Base-by-base conservation (phyloP, 306 rosid species). In the Corylus heterophylla region DNA sequence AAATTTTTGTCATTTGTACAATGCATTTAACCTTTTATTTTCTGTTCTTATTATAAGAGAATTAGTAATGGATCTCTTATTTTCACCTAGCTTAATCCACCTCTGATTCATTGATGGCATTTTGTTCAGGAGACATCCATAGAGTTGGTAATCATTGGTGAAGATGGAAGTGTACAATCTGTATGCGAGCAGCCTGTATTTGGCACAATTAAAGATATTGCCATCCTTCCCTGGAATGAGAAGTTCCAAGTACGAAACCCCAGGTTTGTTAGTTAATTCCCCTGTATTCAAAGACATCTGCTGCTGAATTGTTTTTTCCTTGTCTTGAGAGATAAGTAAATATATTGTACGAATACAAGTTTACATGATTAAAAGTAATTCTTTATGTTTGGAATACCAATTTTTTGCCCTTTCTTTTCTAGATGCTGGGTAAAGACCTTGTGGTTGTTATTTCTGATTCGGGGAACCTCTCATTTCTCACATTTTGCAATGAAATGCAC, bases 401-500 rank as follows among this genome's bases (percentile, higher is more conserved):
- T 79, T 68, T 59, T 54, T 52, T 20, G 9, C 9, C 31, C 77
- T 35, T 69, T 71, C 67, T 81, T 79, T 69, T 79, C 69, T 83
- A 94, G 98, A 78, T 89, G 91, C 74, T 85, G 82, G 98, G 97
- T 45, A 92, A 85, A 83, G 98, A 94, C 76, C 89, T 91, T 58
- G 83, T 94, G 83, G 87, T 89, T 76, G 98, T 92, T 71, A 75
- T 91, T 74, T 94, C 98, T 8, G 98, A 94, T 87, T 94, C 98
- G 2, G 97, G 98, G 84, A 94, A 94, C 90, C 91, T 94, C 67
- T 92, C 98, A 1, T 73, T 94, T 85, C 94, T 94, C 80, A 85
- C 94, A 55, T 94, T 94, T 82, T 89, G 98, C 92, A 91, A 87
- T 78, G 93, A 94, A 86, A 94, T 92, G 98, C 91, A 91, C 91